Evolutionary conservation across 768 basidiomycete species (phyloP), one percentile per base, ranked within the genome.

Genomic region (Hypholoma sublateritium): DNA sequence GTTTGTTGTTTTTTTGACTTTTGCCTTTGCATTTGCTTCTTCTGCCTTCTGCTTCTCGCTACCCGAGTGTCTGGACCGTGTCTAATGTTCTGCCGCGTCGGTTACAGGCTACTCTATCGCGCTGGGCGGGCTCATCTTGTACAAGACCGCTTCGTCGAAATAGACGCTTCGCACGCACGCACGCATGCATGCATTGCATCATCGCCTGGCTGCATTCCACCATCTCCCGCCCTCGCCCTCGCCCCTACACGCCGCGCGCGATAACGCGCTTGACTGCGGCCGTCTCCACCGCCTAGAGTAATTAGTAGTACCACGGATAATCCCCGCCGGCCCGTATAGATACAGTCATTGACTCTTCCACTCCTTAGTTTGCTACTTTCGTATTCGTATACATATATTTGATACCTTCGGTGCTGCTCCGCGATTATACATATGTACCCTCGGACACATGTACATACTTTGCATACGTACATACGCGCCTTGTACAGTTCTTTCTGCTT

Each of bases 91-190:
- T 16, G 19, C 55, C 35, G 4, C 50, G 46, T 32, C 28, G 28
- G 5, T 51, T 57, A 7, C 65, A 88, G 91, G 95, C 12, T 98
- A 97, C 72, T 88, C 87, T 11, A 83, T 97, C 64, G 95, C 96
- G 0, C 77, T 97, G 4, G 84, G 77, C 45, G 95, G 95, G 25
- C 81, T 97, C 19, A 71, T 98, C 59, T 72, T 94, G 50, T 96
- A 89, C 82, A 95, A 90, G 78, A 89, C 89, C 0, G 55, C 55
- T 13, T 56, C 55, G 24, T 56, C 55, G 36, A 56, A 56, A 44
- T 56, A 50, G 32, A 56, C 46, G 39, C 3, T 41, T 14, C 12
- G 39, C 11, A 4, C 35, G 35, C 14, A 36, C 8, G 8, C 14
- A 14, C 12, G 6, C 39, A 17, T 16, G 5, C 39, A 17, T 41